Evolutionary conservation across 164 flowering plant species (phyloP).

Genomic region (Platanus orientalis): DNA sequence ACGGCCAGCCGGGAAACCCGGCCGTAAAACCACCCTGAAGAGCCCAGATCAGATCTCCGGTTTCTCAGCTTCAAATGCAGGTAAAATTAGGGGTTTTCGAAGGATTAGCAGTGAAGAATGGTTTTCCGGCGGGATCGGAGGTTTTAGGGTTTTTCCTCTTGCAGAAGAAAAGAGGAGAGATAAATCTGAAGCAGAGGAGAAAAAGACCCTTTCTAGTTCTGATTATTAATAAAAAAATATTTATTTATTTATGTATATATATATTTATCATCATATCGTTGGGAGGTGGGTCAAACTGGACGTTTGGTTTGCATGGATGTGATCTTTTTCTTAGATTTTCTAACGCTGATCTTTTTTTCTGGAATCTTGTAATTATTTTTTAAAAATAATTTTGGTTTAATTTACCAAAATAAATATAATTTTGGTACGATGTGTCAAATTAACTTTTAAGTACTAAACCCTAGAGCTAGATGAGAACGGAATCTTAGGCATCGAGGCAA

Average conservation of each 20-base stretch:
- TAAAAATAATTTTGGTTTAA: background rate
- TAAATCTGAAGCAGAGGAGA: too few species aligned
- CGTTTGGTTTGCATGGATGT: background rate
- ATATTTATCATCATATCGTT: too few species aligned
- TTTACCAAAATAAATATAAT: background rate
- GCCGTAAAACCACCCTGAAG: background rate
- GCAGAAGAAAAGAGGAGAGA: too few species aligned
- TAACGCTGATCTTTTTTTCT: background rate
- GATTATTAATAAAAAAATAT: background rate
- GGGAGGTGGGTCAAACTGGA: slow-evolving; percentile 1
- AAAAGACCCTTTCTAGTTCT: background rate
- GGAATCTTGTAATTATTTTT: background rate
- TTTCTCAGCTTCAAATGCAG: slow-evolving; percentile 4
- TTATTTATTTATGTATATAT: too few species aligned
- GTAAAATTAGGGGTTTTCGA: background rate
- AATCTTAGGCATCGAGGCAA: background rate
- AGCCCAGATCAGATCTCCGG: slow-evolving; percentile 2
- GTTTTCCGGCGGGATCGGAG: background rate
- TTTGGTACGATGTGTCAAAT: background rate
- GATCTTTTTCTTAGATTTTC: background rate
- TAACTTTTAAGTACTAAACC: background rate
- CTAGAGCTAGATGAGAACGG: background rate
- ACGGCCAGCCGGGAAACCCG: background rate
- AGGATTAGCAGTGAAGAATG: background rate
- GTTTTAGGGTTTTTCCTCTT: background rate